Evolutionary conservation across 768 basidiomycete genomes (phyloP).

Genomic region (Cubamyces lactineus): DNA sequence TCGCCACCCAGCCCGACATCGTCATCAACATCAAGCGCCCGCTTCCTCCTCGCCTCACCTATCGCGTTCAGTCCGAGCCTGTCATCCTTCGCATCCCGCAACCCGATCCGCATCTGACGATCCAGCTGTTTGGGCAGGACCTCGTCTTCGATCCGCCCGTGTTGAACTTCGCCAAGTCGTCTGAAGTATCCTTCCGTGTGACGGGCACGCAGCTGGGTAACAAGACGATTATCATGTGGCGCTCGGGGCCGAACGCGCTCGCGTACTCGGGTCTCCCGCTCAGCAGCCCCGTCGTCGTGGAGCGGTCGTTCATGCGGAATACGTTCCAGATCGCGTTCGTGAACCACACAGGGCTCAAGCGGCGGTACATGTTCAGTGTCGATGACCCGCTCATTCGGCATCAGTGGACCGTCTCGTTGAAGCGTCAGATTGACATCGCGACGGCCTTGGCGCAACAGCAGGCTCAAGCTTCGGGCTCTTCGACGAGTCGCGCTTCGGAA

Average conservation of each 20-base stretch:
- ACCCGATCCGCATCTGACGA: slow-evolving; percentile 78
- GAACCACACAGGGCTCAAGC: slow-evolving; percentile 64
- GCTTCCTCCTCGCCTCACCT: slow-evolving; percentile 79
- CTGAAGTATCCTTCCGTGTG: slow-evolving; percentile 88
- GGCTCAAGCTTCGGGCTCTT: slow-evolving; percentile 30
- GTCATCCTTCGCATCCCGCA: slow-evolving; percentile 86
- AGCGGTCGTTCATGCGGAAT: slow-evolving; percentile 95
- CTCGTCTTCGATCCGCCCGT: slow-evolving; percentile 86
- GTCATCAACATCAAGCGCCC: slow-evolving; percentile 72
- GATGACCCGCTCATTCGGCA: slow-evolving; percentile 76
- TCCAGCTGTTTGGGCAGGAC: slow-evolving; percentile 87
- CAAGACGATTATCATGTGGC: slow-evolving; percentile 82
- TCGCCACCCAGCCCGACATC: slow-evolving; percentile 48
- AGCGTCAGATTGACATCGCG: slow-evolving; percentile 61
- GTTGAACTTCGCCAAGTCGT: slow-evolving; percentile 75
- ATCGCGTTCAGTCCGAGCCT: slow-evolving; percentile 85
- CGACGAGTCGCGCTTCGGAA: slow-evolving; percentile 46
- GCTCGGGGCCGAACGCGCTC: slow-evolving; percentile 82
- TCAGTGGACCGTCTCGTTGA: slow-evolving; percentile 72
- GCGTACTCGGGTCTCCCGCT: slow-evolving; percentile 82
- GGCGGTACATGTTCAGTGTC: slow-evolving; percentile 95
- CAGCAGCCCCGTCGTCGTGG: slow-evolving; percentile 76
- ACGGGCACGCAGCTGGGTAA: slow-evolving; percentile 84
- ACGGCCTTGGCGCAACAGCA: slow-evolving; percentile 35
- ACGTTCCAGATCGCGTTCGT: slow-evolving; percentile 92